Conservation (phyloP, 768 basidiomycete species). For the Polyporus arcularius region DNA sequence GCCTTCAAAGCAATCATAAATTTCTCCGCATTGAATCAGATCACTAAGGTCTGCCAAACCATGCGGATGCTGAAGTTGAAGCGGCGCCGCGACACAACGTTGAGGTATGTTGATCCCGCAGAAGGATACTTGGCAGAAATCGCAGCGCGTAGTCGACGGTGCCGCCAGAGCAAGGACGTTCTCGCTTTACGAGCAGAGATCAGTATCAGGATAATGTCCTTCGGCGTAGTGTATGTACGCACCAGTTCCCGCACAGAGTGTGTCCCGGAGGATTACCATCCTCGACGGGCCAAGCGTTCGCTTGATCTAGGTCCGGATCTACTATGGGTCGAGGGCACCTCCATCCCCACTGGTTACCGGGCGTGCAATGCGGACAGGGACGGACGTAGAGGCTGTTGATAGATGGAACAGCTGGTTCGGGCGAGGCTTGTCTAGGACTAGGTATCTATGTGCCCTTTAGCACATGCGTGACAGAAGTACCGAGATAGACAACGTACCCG, state of each 20-base stretch:
- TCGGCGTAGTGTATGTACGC: constrained; percentile 18
- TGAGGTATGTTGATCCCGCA: constrained; percentile 79
- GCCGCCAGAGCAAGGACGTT: constrained; percentile 71
- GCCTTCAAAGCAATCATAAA: constrained; percentile 79
- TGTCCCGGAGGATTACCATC: constrained; percentile 82
- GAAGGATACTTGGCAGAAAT: constrained; percentile 80
- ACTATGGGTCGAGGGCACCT: constrained; percentile 77
- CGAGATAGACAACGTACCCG: constrained; percentile 44
- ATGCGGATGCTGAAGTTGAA: constrained; percentile 66
- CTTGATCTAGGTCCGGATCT: constrained; percentile 68
- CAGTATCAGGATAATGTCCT: neutral
- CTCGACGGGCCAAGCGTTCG: constrained; percentile 76
- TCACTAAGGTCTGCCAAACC: constrained; percentile 69
- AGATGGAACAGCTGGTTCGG: constrained; percentile 70
- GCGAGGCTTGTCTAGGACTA: constrained; percentile 71
- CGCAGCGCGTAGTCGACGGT: constrained; percentile 80
- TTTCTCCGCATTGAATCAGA: constrained; percentile 70
- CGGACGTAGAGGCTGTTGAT: constrained; percentile 65
- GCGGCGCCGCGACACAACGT: constrained; percentile 63
- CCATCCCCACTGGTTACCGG: constrained; percentile 77
- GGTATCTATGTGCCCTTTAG: constrained; percentile 54
- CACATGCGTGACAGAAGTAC: neutral
- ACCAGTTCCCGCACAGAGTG: constrained; percentile 82
- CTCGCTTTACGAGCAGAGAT: constrained; percentile 48
- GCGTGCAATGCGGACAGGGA: constrained; percentile 78